Conservation (phyloP, 2,329 filamentous ascomycete genomes). For the Madurella mycetomatis region DNA sequence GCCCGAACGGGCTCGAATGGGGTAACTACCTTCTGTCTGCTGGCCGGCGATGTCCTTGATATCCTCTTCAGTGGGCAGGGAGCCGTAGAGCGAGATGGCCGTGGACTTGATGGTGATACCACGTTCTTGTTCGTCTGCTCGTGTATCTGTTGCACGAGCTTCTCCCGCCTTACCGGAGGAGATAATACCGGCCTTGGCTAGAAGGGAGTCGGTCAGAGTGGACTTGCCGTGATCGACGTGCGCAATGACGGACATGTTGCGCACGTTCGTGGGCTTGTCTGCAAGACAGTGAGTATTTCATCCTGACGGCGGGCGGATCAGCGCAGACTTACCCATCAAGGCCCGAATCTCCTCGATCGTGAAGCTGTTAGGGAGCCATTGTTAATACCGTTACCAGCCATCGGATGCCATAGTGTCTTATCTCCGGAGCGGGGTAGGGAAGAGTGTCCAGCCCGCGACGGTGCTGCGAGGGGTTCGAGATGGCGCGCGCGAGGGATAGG, state of each 20-base stretch:
- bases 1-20: not conserved
- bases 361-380: constrained; percentile 64
- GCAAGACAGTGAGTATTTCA: constrained; percentile 30
- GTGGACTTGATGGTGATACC: constrained; percentile 99
- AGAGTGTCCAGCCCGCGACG: constrained; percentile 7
- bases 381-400: constrained; percentile 43
- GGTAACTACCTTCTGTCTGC: constrained; percentile 53
- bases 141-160: constrained; percentile 92
- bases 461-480: constrained; percentile 9
- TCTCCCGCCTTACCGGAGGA: constrained; percentile 96
- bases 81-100: constrained; percentile 95
- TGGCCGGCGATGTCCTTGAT: constrained; percentile 89
- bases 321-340: constrained; percentile 58
- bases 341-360: constrained; percentile 88
- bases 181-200: constrained; percentile 99
- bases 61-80: constrained; percentile 75
- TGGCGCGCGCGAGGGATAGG: not conserved
- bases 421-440: constrained; percentile 38
- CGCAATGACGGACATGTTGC: constrained; percentile 99
- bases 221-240: constrained; percentile 99
- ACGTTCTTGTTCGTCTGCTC: constrained; percentile 97
- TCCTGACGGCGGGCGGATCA: not conserved
- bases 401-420: constrained; percentile 30
- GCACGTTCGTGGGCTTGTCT: constrained; percentile 73
- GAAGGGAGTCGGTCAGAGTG: constrained; percentile 97